Evolutionary conservation across 208 protist species (phyloP), one percentile per base, ranked within the genome.

Genomic region (Porcisia deanei): DNA sequence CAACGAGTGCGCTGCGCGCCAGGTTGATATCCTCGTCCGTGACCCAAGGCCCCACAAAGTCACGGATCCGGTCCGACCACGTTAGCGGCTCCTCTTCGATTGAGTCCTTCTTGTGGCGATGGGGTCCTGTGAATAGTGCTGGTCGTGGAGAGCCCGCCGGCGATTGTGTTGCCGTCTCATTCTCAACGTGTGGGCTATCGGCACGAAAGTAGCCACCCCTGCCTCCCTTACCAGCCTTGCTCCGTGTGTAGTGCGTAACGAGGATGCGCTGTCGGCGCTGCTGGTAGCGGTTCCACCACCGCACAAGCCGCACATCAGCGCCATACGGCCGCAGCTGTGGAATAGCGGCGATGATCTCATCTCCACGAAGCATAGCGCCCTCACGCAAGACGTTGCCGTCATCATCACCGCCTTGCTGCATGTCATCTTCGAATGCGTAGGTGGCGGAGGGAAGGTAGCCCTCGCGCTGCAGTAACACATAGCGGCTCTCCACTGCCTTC

Each of bases 291-390:
- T 86, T 90, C 90, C 90, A 94, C 90, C 84, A 88, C 10, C 70
- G 67, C 81, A 91, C 87, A 22, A 94, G 81, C 0, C 79, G 73
- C 18, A 80, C 80, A 71, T 94, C 90, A 1, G 85, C 90, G 39
- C 80, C 90, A 72, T 94, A 90, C 5, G 87, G 87, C 1, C 90
- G 87, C 61, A 94, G 83, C 61, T 89, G 85, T 45, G 79, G 79
- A 16, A 94, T 80, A n/a, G 83, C 76, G 18, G 82, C 78, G 65
- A 94, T 88, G 58, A 94, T 91, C 66, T 94, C 90, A 57, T 89
- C 82, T 10, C 90, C 90, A 45, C 85, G 85, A 67, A 94, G 76
- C 90, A 94, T 87, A 49, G 88, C 71, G 1, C 85, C 84, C 25
- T 94, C 90, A 9, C 80, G 81, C n/a, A 66, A 52, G 30, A 82